Evolutionary conservation across 352 stramenopile species (phyloP).

Genomic region (Nothophytophthora sp.): DNA sequence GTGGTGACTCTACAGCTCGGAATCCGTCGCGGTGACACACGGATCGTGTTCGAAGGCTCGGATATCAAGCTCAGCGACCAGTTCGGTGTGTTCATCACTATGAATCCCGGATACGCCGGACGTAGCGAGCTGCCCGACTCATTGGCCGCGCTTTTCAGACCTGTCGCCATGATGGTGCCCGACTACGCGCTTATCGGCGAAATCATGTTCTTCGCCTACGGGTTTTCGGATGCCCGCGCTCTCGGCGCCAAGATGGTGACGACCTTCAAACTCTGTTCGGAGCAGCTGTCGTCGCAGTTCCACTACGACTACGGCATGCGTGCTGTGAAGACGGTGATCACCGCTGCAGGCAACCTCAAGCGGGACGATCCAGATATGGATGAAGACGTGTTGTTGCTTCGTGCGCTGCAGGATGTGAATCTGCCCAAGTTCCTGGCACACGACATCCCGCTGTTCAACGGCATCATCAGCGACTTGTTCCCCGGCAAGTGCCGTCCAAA

Average conservation of each 20-base stretch:
- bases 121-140: slow-evolving; percentile 88
- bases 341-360: slow-evolving; percentile 89
- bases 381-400: slow-evolving; percentile 93
- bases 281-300: slow-evolving; percentile 89
- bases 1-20: slow-evolving; percentile 92
- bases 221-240: slow-evolving; percentile 48
- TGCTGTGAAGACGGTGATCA: slow-evolving; percentile 90
- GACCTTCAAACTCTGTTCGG: slow-evolving; percentile 89
- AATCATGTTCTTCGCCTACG: slow-evolving; percentile 92
- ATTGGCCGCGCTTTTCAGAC: slow-evolving; percentile 83
- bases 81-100: slow-evolving; percentile 91
- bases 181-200: slow-evolving; percentile 90
- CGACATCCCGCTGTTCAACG: slow-evolving; percentile 95
- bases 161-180: slow-evolving; percentile 92
- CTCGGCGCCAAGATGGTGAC: slow-evolving; percentile 85
- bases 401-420: slow-evolving; percentile 96
- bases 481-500: slow-evolving; percentile 88
- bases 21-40: slow-evolving; percentile 76
- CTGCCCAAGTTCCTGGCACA: slow-evolving; percentile 95
- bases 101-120: slow-evolving; percentile 90
- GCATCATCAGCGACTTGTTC: slow-evolving; percentile 96
- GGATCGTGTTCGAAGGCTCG: slow-evolving; percentile 95
- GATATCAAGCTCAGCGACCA: slow-evolving; percentile 95
- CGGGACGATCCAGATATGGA: slow-evolving; percentile 91
- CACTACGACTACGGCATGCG: slow-evolving; percentile 94